phyloP scores from a whole-genome alignment of 225 moss, liverwort and hornwort species.

The Asterella californica region DNA sequence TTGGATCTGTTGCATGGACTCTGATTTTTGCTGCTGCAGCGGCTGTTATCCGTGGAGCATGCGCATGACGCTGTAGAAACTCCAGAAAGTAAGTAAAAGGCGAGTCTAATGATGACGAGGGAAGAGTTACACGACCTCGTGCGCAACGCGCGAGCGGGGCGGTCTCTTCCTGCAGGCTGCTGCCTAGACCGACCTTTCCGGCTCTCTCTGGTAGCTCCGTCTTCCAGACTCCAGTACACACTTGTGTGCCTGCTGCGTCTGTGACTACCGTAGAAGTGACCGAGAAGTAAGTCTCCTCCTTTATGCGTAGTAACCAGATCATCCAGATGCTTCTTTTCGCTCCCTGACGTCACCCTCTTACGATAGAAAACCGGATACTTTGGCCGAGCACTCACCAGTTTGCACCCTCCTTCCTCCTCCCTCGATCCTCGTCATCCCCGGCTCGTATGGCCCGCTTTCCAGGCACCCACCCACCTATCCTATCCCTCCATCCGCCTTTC shows the following conservation, averaged over 20 bases:
- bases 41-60: constrained; percentile 11
- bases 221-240: background rate
- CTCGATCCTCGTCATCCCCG: background rate
- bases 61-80: background rate
- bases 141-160: constrained; percentile 4
- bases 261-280: background rate
- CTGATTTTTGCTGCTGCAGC: background rate
- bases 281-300: background rate
- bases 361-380: background rate
- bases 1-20: constrained; percentile 5
- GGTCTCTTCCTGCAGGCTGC: background rate
- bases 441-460: background rate
- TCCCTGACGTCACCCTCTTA: background rate
- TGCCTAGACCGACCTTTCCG: constrained; percentile 13
- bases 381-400: background rate
- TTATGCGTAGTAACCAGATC: background rate
- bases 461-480: background rate
- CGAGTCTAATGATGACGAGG: background rate
- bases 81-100: background rate
- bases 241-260: background rate
- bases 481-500: background rate
- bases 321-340: background rate
- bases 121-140: constrained; percentile 6
- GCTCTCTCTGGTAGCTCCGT: background rate
- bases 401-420: background rate